A percentile compares a stretch with the other conserved stretches of the same genome.
Evolutionary conservation across 1,139 yeast genomes (phyloP).

Genomic region (Taphrina sp.): DNA sequence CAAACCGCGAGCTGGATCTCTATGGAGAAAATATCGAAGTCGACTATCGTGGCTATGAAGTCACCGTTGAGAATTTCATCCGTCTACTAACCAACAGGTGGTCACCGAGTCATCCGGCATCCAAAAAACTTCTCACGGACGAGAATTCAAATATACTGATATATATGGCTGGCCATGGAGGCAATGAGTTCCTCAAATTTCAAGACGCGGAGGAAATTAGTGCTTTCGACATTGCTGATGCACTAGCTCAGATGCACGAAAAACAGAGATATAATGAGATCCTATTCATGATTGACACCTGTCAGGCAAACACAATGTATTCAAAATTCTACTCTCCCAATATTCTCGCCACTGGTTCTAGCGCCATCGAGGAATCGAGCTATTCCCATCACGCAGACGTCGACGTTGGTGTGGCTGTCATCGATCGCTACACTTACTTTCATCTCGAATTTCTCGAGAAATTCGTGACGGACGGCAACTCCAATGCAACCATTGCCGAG

Average conservation of each 20-base stretch:
- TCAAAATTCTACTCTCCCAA: slow-evolving; percentile 90
- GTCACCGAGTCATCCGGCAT: slow-evolving; percentile 90
- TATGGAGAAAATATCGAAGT: slow-evolving; percentile 95
- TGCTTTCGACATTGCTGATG: slow-evolving; percentile 93
- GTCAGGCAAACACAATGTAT: slow-evolving; percentile 98
- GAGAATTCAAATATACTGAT: slow-evolving; percentile 91
- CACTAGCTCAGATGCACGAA: slow-evolving; percentile 95
- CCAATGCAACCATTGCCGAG: slow-evolving; percentile 70
- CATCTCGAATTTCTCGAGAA: slow-evolving; percentile 84
- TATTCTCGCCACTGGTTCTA: slow-evolving; percentile 87
- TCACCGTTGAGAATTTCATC: slow-evolving; percentile 92
- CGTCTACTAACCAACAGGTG: slow-evolving; percentile 84
- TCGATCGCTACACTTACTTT: slow-evolving; percentile 91
- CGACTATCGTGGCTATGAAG: slow-evolving; percentile 96
- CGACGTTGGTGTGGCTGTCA: slow-evolving; percentile 96
- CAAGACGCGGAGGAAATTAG: slow-evolving; percentile 99
- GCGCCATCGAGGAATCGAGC: slow-evolving; percentile 83
- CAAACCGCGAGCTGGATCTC: slow-evolving; percentile 87
- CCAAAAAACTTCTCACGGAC: slow-evolving; percentile 85
- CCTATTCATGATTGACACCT: slow-evolving; percentile 95
- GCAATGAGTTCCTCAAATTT: slow-evolving; percentile 91
- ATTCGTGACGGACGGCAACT: slow-evolving; percentile 44
- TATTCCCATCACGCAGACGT: slow-evolving; percentile 94
- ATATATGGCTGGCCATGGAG: slow-evolving; percentile 98
- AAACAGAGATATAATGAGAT: slow-evolving; percentile 87